Conservation (phyloP, 257 asterid species). For the Striga asiatica region DNA sequence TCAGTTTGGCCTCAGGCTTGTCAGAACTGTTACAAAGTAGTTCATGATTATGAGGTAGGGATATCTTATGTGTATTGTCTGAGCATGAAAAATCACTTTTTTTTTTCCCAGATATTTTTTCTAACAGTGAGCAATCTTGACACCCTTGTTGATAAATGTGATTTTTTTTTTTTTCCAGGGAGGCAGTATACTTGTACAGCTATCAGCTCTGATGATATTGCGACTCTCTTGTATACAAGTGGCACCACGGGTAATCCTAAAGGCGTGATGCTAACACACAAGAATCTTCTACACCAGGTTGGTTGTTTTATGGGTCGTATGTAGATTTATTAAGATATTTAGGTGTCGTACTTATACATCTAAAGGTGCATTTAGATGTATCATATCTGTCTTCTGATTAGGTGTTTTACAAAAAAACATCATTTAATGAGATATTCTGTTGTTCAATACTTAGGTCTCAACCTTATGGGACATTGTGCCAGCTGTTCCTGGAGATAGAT, state of each 20-base stretch:
- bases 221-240: neutral
- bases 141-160: too few relatives aligned
- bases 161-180: neutral
- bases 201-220: neutral
- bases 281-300: neutral
- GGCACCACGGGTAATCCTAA: neutral
- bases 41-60: neutral
- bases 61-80: neutral
- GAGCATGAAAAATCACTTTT: neutral
- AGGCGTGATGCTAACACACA: neutral
- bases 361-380: too few relatives aligned
- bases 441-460: neutral
- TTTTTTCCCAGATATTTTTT: too few relatives aligned
- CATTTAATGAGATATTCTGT: neutral
- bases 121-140: too few relatives aligned
- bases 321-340: too few relatives aligned
- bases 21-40: too few relatives aligned
- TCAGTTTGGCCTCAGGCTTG: too few relatives aligned
- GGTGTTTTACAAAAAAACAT: neutral
- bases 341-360: too few relatives aligned
- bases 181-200: neutral
- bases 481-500: neutral
- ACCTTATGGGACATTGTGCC: neutral
- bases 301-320: neutral
- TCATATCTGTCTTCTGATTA: neutral